Evolutionary conservation across 1,139 yeast genomes (phyloP).

Genomic region (Hyphopichia fennica): DNA sequence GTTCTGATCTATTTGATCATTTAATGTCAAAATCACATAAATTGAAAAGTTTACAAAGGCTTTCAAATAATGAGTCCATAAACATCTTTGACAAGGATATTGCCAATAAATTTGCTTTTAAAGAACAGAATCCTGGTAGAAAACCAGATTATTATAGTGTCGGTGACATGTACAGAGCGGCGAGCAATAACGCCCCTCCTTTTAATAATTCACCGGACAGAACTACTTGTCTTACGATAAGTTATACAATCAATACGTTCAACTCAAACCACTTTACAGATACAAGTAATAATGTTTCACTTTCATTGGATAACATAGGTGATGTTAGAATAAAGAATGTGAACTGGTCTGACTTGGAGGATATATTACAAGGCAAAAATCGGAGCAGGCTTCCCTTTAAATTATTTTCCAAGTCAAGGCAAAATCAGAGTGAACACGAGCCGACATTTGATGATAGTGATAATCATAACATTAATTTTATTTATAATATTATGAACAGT

Average conservation of each 20-base stretch:
- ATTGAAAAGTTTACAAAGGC: slow-evolving; percentile 10
- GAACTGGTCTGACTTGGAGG: slow-evolving; percentile 20
- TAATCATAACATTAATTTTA: slow-evolving; percentile 33
- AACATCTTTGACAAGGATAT: slow-evolving; percentile 14
- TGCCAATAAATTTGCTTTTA: slow-evolving; percentile 12
- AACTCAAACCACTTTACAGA: slow-evolving; percentile 34
- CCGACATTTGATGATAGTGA: slow-evolving; percentile 21
- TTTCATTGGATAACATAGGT: slow-evolving; percentile 14
- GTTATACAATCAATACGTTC: slow-evolving; percentile 33
- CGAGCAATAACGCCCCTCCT: neutral
- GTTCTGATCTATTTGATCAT: slow-evolving; percentile 19
- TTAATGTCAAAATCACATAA: slow-evolving; percentile 12
- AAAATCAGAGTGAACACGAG: slow-evolving; percentile 8
- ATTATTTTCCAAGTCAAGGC: slow-evolving; percentile 17
- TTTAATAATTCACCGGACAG: neutral
- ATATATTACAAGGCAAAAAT: slow-evolving; percentile 28
- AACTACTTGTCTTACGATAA: slow-evolving; percentile 35
- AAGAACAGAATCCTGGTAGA: slow-evolving; percentile 10
- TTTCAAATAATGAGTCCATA: slow-evolving; percentile 9
- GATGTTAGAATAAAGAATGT: slow-evolving; percentile 22
- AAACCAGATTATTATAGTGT: slow-evolving; percentile 7
- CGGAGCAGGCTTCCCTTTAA: slow-evolving; percentile 20
- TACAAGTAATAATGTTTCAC: slow-evolving; percentile 16
- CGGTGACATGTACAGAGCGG: slow-evolving; percentile 5
- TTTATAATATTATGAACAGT: slow-evolving; percentile 29